Evolutionary conservation across 148 eudicot species (phyloP), one percentile per base, ranked within the genome.

Genomic region (Heliamphora exappendiculata): DNA sequence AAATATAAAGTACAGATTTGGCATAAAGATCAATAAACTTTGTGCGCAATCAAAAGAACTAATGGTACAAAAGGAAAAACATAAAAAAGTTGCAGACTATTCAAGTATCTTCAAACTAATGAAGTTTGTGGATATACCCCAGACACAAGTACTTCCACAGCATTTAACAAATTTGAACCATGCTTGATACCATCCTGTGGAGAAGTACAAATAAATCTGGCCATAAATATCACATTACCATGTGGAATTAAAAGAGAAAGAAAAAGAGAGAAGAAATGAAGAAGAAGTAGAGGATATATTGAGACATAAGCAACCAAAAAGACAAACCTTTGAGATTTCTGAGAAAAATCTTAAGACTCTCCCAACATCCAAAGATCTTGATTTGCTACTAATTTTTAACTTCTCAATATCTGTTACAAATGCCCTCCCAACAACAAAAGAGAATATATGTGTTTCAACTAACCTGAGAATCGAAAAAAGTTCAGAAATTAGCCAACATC

Each of bases 401-500:
- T 93, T 96, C 81, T 93, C 98, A 79, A 96, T 86, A 89, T 96
- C 98, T 42, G 98, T 89, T 78, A 96, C 99, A 85, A 96, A 96
- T 78, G 99, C 99, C 87, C 99, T 89, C 78, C 99, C 99, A 75
- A 96, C 97, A 79, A 96, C 99, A 84, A 96, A 96, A 72, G 97
- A 93, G 89, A 96, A 96, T 81, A 96, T 88, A 82, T 96, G 99
- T 81, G 92, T 93, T 87, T 96, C 99, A 82, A 93, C 98, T 82
- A 96, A 87, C 92, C 99, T 96, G 98, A 77, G 81, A 81, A 82
- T 67, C 78, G 76, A 77, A 39, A 79, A 58, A 26, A 81, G 20
- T 45, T 77, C 66, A 82, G 42, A 75, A 70, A 77, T 76, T 67
- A 79, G 20, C 51, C 66, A 74, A 70, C 47, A 64, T 58, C 26